Evolutionary conservation across 257 asterid genomes (phyloP), one percentile per base, ranked within the genome.

Genomic region (Solanum ossicruentum): DNA sequence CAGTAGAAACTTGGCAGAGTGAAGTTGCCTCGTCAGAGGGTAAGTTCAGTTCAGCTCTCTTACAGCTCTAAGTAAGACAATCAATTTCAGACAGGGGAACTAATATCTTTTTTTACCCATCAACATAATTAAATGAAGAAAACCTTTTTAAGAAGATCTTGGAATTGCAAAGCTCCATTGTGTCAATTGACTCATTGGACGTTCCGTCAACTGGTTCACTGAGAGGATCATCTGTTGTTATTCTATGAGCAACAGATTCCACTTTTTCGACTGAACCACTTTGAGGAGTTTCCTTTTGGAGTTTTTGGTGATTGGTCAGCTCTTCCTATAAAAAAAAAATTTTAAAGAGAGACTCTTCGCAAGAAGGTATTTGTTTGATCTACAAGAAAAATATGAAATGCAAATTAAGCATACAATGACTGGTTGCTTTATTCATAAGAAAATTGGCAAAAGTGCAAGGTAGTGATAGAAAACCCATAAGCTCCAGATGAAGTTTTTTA

Each of bases 61-160:
- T 77, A 77, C 63, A 51, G 6, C 45, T 51, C 82, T 39, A 51
- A 16, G 47, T 77, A 77, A 26, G 65, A 77, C 16, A 28, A 52
- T 26, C 49, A 77, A 77, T 77, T 51, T 9, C 49, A 47, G 82
- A 77, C 61, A 51, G 23, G 26, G 16, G 26, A 77, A 77, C 82
- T 51, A 77, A 77, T 77, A 77, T 51, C 15, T 2, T 77, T 15
- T 60, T 84, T 78, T 63, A 81, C 84, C 71, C 87, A 84, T 83
- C 66, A 52, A 26, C 23, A 54, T 9, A 43, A 77, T 51, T 51
- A 28, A 77, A 52, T 32, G 82, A 79, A 85, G 69, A 91, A 60
- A 83, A 96, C 99, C 98, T 96, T 95, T 91, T 92, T 63, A 96
- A 85, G 84, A 96, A 96, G 87, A 84, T 90, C 70, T 88, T 93